Percentiles rank a stretch among this genome's conserved stretches.
Evolutionary conservation across 768 basidiomycete genomes (phyloP).

Genomic region (Fistulinella prunicolor): DNA sequence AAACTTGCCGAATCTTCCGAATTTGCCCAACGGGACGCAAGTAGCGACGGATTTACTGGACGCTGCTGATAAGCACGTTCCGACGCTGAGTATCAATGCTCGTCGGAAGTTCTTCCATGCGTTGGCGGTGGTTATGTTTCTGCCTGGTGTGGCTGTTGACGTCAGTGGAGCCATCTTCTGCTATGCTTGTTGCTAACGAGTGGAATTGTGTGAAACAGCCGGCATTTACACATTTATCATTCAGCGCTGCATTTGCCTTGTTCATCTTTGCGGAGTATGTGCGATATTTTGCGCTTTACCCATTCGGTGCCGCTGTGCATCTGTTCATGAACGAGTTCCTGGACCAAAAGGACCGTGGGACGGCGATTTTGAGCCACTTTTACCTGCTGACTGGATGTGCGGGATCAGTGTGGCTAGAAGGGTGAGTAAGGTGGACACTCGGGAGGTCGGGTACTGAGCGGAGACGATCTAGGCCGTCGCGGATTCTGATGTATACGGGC

Average conservation of each 20-base stretch:
- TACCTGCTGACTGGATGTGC: slow-evolving; percentile 96
- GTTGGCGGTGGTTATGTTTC: slow-evolving; percentile 92
- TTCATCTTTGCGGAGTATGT: slow-evolving; percentile 98
- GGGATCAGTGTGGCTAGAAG: slow-evolving; percentile 92
- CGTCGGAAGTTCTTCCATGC: slow-evolving; percentile 97
- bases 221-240: slow-evolving; percentile 92
- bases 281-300: slow-evolving; percentile 97
- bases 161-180: slow-evolving; percentile 48
- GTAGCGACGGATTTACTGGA: slow-evolving; percentile 66
- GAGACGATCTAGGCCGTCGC: slow-evolving; percentile 38
- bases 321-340: slow-evolving; percentile 97
- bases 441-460: slow-evolving; percentile 4
- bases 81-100: slow-evolving; percentile 86
- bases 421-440: slow-evolving; percentile 46
- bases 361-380: slow-evolving; percentile 96
- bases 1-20: slow-evolving; percentile 51
- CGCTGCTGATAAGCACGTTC: slow-evolving; percentile 87
- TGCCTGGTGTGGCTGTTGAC: slow-evolving; percentile 90
- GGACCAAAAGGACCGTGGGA: slow-evolving; percentile 92
- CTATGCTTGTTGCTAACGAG: slow-evolving; percentile 14
- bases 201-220: slow-evolving; percentile 51
- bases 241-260: slow-evolving; percentile 90
- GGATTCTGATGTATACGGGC: slow-evolving; percentile 73
- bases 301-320: slow-evolving; percentile 89
- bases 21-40: slow-evolving; percentile 55